A percentile compares a stretch with the other conserved stretches of the same genome.
Conservation (phyloP, 2,329 filamentous ascomycete species). For the Tolypocladium paradoxum region DNA sequence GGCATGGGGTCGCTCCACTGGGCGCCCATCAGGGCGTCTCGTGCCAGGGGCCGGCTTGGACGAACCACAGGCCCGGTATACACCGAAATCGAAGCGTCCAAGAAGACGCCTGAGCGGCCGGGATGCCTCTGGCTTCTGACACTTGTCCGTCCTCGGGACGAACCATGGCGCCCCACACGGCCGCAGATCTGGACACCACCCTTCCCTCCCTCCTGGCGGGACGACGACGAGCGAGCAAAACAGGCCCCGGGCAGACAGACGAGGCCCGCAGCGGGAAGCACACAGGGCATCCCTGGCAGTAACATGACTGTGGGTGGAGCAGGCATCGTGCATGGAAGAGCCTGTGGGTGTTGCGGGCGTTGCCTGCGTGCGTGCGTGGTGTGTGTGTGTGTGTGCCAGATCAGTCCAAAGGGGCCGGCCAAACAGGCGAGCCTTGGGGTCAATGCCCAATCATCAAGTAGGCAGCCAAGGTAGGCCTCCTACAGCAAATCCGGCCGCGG, state of each 20-base stretch:
- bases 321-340: slow-evolving; percentile 6
- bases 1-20: not conserved
- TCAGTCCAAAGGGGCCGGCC: not conserved
- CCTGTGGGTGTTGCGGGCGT: not conserved
- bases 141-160: slow-evolving; percentile 25
- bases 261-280: slow-evolving; percentile 17
- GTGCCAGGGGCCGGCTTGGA: slow-evolving; percentile 3
- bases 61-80: slow-evolving; percentile 22
- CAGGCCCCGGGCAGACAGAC: not conserved
- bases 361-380: not conserved
- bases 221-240: not conserved
- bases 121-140: slow-evolving; percentile 22
- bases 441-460: slow-evolving; percentile 9
- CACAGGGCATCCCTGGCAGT: slow-evolving; percentile 5
- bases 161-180: slow-evolving; percentile 29
- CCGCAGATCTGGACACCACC: slow-evolving; percentile 27
- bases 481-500: slow-evolving; percentile 1
- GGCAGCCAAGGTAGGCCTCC: too few relatives aligned
- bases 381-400: not conserved
- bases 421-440: not conserved
- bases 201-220: slow-evolving; percentile 6
- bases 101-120: slow-evolving; percentile 15
- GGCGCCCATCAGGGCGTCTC: not conserved
- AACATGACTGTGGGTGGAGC: not conserved
- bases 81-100: slow-evolving; percentile 23